Evolutionary conservation across 1,284 basidiomycete species (phyloP).

Genomic region (Paramarasmius palmivorus): DNA sequence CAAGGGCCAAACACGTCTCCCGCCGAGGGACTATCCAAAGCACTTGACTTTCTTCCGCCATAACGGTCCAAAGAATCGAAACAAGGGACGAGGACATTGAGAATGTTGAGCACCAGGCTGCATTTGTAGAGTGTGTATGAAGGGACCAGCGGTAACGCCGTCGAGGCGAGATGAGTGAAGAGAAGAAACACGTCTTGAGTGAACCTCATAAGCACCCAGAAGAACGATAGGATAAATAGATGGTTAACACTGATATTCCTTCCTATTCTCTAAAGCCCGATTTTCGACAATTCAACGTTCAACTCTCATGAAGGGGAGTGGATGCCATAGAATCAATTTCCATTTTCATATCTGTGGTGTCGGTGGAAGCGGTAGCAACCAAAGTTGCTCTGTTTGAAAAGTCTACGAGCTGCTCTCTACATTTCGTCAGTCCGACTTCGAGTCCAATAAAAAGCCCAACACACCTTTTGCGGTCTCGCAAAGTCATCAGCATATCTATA

Average conservation of each 20-base stretch:
- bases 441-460: constrained; percentile 16
- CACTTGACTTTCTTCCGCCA: constrained; percentile 6
- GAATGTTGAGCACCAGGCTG: constrained; percentile 8
- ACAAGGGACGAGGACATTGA: background rate
- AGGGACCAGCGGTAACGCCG: constrained; percentile 10
- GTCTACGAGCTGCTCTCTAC: constrained; percentile 34
- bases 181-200: constrained; percentile 9
- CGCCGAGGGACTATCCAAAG: constrained; percentile 16
- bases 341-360: constrained; percentile 30
- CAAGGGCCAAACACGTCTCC: constrained; percentile 21
- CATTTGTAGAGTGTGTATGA: background rate
- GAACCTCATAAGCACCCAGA: no score
- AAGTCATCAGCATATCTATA: constrained; percentile 58
- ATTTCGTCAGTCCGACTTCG: background rate
- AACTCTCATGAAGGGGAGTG: constrained; percentile 32
- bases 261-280: constrained; percentile 1
- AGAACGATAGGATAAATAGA: constrained; percentile 3
- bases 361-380: constrained; percentile 19
- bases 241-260: no score
- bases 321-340: constrained; percentile 59
- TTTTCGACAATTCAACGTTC: background rate
- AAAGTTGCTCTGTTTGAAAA: constrained; percentile 34
- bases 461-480: constrained; percentile 62
- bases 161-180: constrained; percentile 14
- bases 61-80: background rate